Base-by-base conservation (phyloP, 257 asterid species). In the Ehretia macrophylla region DNA sequence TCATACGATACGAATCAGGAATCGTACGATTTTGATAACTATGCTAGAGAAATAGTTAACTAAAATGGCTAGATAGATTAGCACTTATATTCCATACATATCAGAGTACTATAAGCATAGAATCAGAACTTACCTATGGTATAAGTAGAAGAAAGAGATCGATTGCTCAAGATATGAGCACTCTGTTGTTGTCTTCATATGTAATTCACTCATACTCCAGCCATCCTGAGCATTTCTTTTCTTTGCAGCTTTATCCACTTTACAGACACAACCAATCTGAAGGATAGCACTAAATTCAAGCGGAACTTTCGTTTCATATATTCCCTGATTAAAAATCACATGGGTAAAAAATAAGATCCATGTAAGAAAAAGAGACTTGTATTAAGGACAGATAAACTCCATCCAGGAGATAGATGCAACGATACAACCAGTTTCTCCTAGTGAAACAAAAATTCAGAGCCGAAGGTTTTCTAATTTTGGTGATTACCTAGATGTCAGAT, bases 141-240 rank as follows among this genome's bases (percentile, higher is more conserved):
- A 88, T 71, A 93, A 75, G 79, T 84, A 93, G 74, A 89, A 85
- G 84, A 84, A 93, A 62, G 90, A 59, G 63, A 83, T 60, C 49
- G 96, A 79, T 51, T 86, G 75, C 62, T 88, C 99, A 73, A 93
- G 83, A 73, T 93, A 93, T 37, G 97, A 75, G 72, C 92, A 93
- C 78, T 93, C 97, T 9, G 99, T 81, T 44, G 99, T 88, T 62
- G 99, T 93, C 83, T 86, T 93, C 97, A 89, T 93, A 72, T 86
- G 90, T 83, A 93, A 81, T 73, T 93, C 96, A 66, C 72, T 79
- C 79, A 88, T 71, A 70, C 73, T 83, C 99, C 99, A 93, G 70
- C 85, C 87, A 52, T 81, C 97, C 69, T 83, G 94, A 27, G 70
- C 61, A 74, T 80, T 89, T 68, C 85, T 58, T 56, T 77, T 88